Evolutionary conservation across 805 yeast genomes (phyloP), one percentile per base, ranked within the genome.

Genomic region (Sungouiozyma ichnusensis): DNA sequence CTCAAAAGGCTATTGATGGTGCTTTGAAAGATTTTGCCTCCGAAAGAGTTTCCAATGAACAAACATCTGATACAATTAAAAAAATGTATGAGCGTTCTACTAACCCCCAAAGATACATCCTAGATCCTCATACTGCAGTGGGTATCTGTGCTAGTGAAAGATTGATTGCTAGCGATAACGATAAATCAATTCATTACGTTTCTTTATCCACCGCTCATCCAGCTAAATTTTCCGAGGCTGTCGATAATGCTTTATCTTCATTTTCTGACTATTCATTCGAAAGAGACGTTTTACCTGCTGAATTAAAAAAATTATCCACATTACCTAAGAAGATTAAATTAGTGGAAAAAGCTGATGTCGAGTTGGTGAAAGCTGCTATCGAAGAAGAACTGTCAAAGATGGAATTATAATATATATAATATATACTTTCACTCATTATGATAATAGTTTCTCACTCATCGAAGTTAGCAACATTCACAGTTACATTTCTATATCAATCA

Each of bases 181-280:
- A 68, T 36, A 45, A 62, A 17, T 58, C 67, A 20, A 64, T 71
- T 33, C 68, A 74, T 43, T 73, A 72, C 51, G 72, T 92, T 36
- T 83, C 95, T 4, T 74, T 92, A 44, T 83, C 97, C 9, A 92
- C 99, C 38, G 99, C 99, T 7, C 99, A 92, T 62, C 99, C 99
- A 35, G 99, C 98, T 46, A 92, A 92, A 67, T 92, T 92, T 58
- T 85, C 95, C 19, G 97, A 86, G 48, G 98, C 95, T 39, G 99
- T 92, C 19, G 81, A 88, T 63, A 67, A 74, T 53, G 86, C 97
- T 2, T 71, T 92, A 50, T 59, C 65, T 37, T 72, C 71, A 1
- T 72, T 77, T 47, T 75, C 72, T 11, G 87, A 77, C 16, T 92
- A 92, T 67, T 77, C 87, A 3, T 92, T 92, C 58, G 95, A 86